These are phyloP conservation scores for Bryum argenteum DNA, from an alignment of 225 moss, liverwort and hornwort genomes.

Conservation along the genomic window DNA sequence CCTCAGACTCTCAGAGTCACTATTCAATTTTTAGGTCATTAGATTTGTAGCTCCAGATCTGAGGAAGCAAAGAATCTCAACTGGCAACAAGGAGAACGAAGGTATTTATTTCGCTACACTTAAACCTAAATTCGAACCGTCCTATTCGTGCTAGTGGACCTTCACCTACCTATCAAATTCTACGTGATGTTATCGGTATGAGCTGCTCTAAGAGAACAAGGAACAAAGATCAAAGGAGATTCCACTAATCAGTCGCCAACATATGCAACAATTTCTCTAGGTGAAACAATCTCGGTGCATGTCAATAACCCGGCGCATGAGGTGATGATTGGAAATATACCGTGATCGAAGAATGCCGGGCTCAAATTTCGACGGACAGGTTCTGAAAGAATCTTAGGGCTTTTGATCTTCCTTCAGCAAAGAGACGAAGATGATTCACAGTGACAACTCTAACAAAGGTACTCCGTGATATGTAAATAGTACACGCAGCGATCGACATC, in stretches of 20 bases:
- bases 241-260: not conserved
- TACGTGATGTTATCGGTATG: not conserved
- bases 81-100: not conserved
- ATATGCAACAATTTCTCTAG: not conserved
- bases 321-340: conserved; percentile 9
- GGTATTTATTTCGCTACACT: not conserved
- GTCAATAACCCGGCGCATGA: not conserved
- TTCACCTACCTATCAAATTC: conserved; percentile 9
- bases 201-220: not conserved
- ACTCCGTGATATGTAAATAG: not conserved
- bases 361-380: not conserved
- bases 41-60: not conserved
- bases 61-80: not conserved
- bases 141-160: too few relatives aligned
- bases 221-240: not conserved
- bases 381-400: conserved; percentile 19
- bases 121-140: not conserved
- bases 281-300: not conserved
- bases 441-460: not conserved
- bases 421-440: not conserved
- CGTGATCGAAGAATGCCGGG: conserved; percentile 2
- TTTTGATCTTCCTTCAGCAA: not conserved
- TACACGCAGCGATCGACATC: conserved; percentile 4
- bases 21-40: not conserved
- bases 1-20: not conserved